These are phyloP conservation scores for Lagerstroemia speciosa DNA, from an alignment of 345 rosid species.

Conservation along the genomic window DNA sequence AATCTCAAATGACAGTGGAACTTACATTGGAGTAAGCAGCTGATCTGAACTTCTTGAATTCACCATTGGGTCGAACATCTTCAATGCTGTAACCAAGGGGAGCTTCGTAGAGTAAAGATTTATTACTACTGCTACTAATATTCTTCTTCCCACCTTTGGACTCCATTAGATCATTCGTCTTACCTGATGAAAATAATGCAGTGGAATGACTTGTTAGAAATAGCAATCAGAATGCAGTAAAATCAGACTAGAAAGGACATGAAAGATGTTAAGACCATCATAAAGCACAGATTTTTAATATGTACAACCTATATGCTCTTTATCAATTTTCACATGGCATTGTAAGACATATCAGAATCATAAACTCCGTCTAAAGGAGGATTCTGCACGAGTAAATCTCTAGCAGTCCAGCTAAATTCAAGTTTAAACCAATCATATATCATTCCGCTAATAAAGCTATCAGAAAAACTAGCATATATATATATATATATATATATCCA, in stretches of 20 bases:
- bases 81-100: constrained; percentile 89
- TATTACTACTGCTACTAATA: constrained; percentile 47
- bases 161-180: constrained; percentile 75
- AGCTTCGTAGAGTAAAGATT: constrained; percentile 64
- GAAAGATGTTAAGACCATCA: background rate
- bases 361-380: background rate
- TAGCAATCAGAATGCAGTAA: background rate
- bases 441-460: background rate
- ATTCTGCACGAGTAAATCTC: background rate
- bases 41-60: constrained; percentile 84
- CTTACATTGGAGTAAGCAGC: constrained; percentile 92
- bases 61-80: constrained; percentile 86
- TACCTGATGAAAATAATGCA: constrained; percentile 18
- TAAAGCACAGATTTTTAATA: background rate
- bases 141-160: constrained; percentile 75
- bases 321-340: background rate
- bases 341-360: background rate
- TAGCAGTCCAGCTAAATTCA: no score
- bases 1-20: background rate
- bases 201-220: background rate
- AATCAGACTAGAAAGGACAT: background rate
- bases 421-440: background rate
- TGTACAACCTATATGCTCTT: background rate
- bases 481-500: no score
- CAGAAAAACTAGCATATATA: no score